A percentile compares a stretch with the other conserved stretches of the same genome.
phyloP scores from a whole-genome alignment of 106 monocot genomes.

The Dioscorea zingiberensis region DNA sequence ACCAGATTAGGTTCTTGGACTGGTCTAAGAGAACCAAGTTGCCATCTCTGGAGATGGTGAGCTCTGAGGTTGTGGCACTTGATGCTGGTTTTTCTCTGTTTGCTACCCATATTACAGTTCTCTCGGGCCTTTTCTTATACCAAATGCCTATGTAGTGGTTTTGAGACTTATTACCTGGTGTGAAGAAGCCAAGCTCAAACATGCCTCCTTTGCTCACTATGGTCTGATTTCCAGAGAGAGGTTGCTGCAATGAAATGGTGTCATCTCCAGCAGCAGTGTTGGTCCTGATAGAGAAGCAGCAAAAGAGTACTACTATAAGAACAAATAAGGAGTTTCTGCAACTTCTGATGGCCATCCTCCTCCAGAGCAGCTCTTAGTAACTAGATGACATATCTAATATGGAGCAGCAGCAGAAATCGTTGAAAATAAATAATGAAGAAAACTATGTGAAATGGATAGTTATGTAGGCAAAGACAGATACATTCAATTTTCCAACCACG shows the following conservation, averaged over 20 bases:
- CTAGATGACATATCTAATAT: too few relatives aligned
- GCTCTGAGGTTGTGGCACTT: conserved; percentile 15
- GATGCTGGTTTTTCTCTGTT: conserved; percentile 30
- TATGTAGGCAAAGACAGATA: too few relatives aligned
- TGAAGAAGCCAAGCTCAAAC: conserved; percentile 8
- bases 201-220: conserved; percentile 5
- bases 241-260: neutral
- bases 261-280: neutral
- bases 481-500: too few relatives aligned
- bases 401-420: too few relatives aligned
- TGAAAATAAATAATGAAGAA: too few relatives aligned
- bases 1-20: conserved; percentile 28
- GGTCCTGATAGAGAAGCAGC: neutral
- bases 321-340: neutral
- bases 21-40: conserved; percentile 28
- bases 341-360: too few relatives aligned
- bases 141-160: conserved; percentile 29
- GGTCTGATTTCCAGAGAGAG: conserved; percentile 7
- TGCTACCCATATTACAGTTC: conserved; percentile 43
- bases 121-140: conserved; percentile 30
- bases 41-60: conserved; percentile 28
- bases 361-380: too few relatives aligned
- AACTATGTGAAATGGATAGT: too few relatives aligned
- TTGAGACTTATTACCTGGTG: conserved; percentile 2
- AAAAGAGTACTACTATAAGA: neutral